Conservation (phyloP, 1,139 yeast genomes). For the Pichia inconspicua region DNA sequence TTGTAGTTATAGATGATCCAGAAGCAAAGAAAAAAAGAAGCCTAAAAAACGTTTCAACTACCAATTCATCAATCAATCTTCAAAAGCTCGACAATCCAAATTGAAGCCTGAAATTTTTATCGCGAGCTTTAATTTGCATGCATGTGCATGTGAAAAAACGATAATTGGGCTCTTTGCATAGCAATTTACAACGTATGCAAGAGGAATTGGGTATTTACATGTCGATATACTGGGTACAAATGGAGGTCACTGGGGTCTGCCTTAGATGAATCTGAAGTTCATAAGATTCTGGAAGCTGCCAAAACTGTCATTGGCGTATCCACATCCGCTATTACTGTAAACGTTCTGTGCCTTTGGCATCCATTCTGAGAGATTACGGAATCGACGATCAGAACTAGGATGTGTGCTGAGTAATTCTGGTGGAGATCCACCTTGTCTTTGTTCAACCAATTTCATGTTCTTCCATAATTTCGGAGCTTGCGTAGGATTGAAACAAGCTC, state of each 20-base stretch:
- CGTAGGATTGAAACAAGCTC: slow-evolving; percentile 74
- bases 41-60: too few species aligned
- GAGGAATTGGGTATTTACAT: too few species aligned
- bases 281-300: background rate
- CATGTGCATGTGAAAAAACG: too few species aligned
- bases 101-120: too few species aligned
- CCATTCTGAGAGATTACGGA: slow-evolving; percentile 63
- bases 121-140: too few species aligned
- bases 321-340: slow-evolving; percentile 33
- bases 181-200: too few species aligned
- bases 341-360: slow-evolving; percentile 55
- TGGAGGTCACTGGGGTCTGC: background rate
- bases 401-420: slow-evolving; percentile 78
- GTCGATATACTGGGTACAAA: too few species aligned
- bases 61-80: too few species aligned
- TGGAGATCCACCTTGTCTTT: slow-evolving; percentile 29
- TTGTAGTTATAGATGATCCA: slow-evolving; percentile 13
- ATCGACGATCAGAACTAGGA: slow-evolving; percentile 74
- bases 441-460: slow-evolving; percentile 65
- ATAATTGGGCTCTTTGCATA: too few species aligned
- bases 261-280: background rate
- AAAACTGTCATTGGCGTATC: background rate
- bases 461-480: slow-evolving; percentile 76
- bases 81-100: too few species aligned
- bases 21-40: background rate